These are phyloP conservation scores for Pseudonectria foliicola DNA, from an alignment of 2,329 filamentous ascomycete species.

Conservation along the genomic window DNA sequence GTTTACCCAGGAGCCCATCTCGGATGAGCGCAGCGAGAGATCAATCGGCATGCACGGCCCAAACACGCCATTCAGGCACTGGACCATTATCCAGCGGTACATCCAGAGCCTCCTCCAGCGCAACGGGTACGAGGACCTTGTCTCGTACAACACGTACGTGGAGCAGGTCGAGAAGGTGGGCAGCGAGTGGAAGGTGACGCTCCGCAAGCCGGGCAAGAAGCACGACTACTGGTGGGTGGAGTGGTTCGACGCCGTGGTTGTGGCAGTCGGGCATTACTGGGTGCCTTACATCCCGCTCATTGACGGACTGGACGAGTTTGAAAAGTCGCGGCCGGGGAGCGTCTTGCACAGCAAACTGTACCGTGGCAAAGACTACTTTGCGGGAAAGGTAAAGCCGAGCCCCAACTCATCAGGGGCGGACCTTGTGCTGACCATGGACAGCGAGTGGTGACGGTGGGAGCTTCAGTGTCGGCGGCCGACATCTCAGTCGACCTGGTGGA, in stretches of 20 bases:
- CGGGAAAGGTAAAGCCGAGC: slow-evolving; percentile 32
- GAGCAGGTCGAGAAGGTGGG: slow-evolving; percentile 47
- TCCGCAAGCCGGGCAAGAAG: slow-evolving; percentile 31
- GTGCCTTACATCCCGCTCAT: slow-evolving; percentile 50
- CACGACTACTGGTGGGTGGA: slow-evolving; percentile 57
- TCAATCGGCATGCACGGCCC: slow-evolving; percentile 39
- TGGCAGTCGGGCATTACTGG: slow-evolving; percentile 54
- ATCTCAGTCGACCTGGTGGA: slow-evolving; percentile 47
- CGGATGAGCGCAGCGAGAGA: slow-evolving; percentile 25
- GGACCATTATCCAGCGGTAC: slow-evolving; percentile 49
- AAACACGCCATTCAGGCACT: slow-evolving; percentile 55
- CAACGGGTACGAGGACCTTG: slow-evolving; percentile 44
- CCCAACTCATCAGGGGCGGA: no score
- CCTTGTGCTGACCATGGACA: slow-evolving; percentile 18
- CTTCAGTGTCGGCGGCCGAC: slow-evolving; percentile 58
- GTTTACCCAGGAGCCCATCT: slow-evolving; percentile 50
- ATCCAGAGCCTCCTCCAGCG: slow-evolving; percentile 44
- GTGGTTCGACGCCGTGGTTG: slow-evolving; percentile 52
- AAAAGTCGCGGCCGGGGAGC: slow-evolving; percentile 38
- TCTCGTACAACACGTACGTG: slow-evolving; percentile 53
- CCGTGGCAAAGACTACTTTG: slow-evolving; percentile 37
- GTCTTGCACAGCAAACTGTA: slow-evolving; percentile 51
- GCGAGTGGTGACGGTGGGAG: slow-evolving; percentile 55
- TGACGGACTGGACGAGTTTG: slow-evolving; percentile 40
- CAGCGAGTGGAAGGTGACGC: slow-evolving; percentile 44